Base-by-base conservation (phyloP, 2,329 filamentous ascomycete genomes). In the Pseudocercospora cruenta region DNA sequence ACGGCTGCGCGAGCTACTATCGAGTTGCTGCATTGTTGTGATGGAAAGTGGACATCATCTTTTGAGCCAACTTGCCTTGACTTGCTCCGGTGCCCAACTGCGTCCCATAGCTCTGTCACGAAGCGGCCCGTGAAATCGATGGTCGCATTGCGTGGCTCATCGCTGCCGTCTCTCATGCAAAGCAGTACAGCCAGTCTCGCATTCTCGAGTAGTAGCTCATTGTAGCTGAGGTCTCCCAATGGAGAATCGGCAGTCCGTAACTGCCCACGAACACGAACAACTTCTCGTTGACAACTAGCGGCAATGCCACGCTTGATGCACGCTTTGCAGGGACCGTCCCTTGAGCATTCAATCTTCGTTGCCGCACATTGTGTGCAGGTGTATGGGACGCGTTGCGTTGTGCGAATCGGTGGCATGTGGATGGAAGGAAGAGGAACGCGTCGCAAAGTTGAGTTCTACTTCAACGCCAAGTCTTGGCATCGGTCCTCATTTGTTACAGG, bases 191-290 rank as follows among this genome's bases (percentile, higher is more conserved):
- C 26, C 3, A 58, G 55, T 31, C 31, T 39, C 33, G 55, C 55
- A 22, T 58, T 58, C 28, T 58, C 55, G 8, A 22, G 26, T 19
- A 58, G n/a, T 3, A 39, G 55, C 31, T 39, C 31, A 21, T 31
- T 22, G 21, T 58, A 58, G 21, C 24, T n/a, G 9, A 58, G 28
- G 33, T 58, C 55, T 16, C 31, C 55, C 10, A 6, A 12, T 1
- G 55, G 55, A 33, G 55, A 58, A 19, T 58, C 55, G 22, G 55
- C 55, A n/a, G 31, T 58, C 10, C 55, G 26, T 36, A 58, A 14
- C 16, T 58, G 19, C 28, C 54, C 54, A n/a, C 54, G 54, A 6
- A 58, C 26, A 14, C 54, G 54, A 33, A 58, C 54, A 8, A 36
- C 26, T 19, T 58, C 55, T 14, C 55, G 55, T 7, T 36, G 55